Percentiles rank a stretch among this genome's conserved stretches.
These are phyloP conservation scores for Colletotrichum lupini DNA, from an alignment of 2,329 filamentous ascomycete species.

Conservation along the genomic window DNA sequence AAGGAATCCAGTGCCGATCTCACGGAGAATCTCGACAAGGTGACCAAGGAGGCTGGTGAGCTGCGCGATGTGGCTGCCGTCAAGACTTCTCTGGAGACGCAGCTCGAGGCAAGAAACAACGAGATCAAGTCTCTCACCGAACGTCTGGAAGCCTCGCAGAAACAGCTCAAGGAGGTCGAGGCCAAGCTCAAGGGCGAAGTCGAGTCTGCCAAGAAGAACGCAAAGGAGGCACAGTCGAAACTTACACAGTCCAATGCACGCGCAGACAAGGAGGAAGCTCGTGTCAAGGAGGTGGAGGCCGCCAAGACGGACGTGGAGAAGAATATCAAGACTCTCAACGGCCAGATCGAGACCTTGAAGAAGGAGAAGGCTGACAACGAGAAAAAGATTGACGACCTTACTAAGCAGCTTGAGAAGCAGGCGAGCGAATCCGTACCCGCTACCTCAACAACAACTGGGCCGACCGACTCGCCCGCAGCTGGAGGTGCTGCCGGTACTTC, in stretches of 20 bases:
- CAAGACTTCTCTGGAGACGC: slow-evolving; percentile 59
- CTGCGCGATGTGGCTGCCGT: slow-evolving; percentile 52
- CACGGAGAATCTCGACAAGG: slow-evolving; percentile 73
- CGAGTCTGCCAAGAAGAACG: slow-evolving; percentile 41
- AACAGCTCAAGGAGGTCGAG: slow-evolving; percentile 58
- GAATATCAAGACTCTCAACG: slow-evolving; percentile 51
- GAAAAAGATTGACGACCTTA: slow-evolving; percentile 53
- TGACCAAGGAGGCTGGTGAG: slow-evolving; percentile 71
- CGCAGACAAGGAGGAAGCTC: slow-evolving; percentile 44
- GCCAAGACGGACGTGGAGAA: slow-evolving; percentile 55
- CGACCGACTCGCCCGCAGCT: slow-evolving; percentile 39
- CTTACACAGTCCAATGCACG: slow-evolving; percentile 39
- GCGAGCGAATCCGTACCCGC: slow-evolving; percentile 35
- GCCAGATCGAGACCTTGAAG: slow-evolving; percentile 55
- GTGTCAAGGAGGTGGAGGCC: slow-evolving; percentile 46
- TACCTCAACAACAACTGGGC: slow-evolving; percentile 30
- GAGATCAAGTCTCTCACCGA: slow-evolving; percentile 64
- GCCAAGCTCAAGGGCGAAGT: slow-evolving; percentile 42
- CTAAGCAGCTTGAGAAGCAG: slow-evolving; percentile 45
- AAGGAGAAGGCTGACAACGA: slow-evolving; percentile 52
- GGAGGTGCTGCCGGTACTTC: slow-evolving; percentile 37
- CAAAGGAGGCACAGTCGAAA: slow-evolving; percentile 41
- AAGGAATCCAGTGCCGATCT: slow-evolving; percentile 78
- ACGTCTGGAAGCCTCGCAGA: slow-evolving; percentile 55
- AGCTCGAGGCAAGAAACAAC: slow-evolving; percentile 59